Conservation (phyloP, 2,329 filamentous ascomycete species). For the Capronia coronata region DNA sequence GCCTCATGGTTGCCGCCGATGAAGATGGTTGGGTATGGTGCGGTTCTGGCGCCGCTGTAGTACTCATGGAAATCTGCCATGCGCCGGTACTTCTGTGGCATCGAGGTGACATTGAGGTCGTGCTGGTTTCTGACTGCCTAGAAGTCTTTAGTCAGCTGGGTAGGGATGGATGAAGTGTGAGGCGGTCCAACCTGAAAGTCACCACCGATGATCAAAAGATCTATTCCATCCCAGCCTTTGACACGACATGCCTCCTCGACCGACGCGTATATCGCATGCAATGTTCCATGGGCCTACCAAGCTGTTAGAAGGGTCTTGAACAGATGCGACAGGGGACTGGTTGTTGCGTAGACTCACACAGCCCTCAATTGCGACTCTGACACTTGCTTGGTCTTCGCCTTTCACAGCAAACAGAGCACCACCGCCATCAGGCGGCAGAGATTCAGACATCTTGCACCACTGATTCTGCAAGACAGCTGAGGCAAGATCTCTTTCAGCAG, state of each 20-base stretch:
- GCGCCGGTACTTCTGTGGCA: slow-evolving; percentile 77
- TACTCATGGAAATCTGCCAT: slow-evolving; percentile 93
- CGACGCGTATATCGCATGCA: slow-evolving; percentile 84
- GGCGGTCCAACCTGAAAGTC: slow-evolving; percentile 69
- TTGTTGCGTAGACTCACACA: slow-evolving; percentile 56
- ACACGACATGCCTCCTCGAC: slow-evolving; percentile 61
- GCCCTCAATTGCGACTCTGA: slow-evolving; percentile 79
- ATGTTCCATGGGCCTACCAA: slow-evolving; percentile 74
- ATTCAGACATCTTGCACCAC: neutral
- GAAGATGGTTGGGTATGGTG: slow-evolving; percentile 87
- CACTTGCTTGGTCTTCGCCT: neutral
- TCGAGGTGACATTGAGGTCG: slow-evolving; percentile 83
- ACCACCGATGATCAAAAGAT: slow-evolving; percentile 88
- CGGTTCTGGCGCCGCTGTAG: slow-evolving; percentile 69
- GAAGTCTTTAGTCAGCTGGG: slow-evolving; percentile 12
- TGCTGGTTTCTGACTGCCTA: slow-evolving; percentile 79
- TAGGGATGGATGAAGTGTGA: slow-evolving; percentile 4
- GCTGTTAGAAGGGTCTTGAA: neutral
- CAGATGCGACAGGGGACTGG: neutral
- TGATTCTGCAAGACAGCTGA: neutral
- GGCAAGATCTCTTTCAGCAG: neutral
- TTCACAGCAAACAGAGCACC: neutral
- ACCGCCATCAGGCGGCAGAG: no score
- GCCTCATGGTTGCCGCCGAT: slow-evolving; percentile 95
- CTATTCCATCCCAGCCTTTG: slow-evolving; percentile 73